Evolutionary conservation across 2,329 filamentous ascomycete species (phyloP).

Genomic region (Ophiostoma sp.): DNA sequence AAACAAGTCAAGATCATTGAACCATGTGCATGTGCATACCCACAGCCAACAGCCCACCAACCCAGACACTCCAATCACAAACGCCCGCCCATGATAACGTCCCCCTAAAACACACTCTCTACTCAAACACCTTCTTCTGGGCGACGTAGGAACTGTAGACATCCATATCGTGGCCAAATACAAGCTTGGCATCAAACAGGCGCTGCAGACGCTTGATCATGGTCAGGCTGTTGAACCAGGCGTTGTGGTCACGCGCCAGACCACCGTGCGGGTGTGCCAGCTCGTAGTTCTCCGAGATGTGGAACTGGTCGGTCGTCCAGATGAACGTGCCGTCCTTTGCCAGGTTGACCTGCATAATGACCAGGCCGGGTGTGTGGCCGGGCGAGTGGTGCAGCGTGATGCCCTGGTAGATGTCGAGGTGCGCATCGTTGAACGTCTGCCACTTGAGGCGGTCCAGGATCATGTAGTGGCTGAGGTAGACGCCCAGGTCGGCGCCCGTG

Average conservation of each 20-base stretch:
- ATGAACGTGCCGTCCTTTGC: slow-evolving; percentile 22
- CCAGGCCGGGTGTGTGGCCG: slow-evolving; percentile 22
- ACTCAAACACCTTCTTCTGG: slow-evolving; percentile 19
- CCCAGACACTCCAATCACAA: background rate
- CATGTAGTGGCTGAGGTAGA: slow-evolving; percentile 24
- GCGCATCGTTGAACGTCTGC: slow-evolving; percentile 22
- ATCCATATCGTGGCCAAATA: slow-evolving; percentile 21
- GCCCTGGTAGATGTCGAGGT: slow-evolving; percentile 22
- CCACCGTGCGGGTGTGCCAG: slow-evolving; percentile 22
- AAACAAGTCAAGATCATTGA: background rate
- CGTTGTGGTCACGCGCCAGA: slow-evolving; percentile 23
- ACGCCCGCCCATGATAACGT: background rate
- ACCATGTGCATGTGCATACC: background rate
- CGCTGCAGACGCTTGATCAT: slow-evolving; percentile 23
- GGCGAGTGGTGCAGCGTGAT: slow-evolving; percentile 24
- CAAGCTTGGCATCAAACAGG: slow-evolving; percentile 20
- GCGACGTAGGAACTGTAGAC: background rate
- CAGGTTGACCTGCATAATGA: slow-evolving; percentile 26
- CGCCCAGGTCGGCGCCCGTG: slow-evolving; percentile 22
- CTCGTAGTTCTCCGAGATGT: slow-evolving; percentile 24
- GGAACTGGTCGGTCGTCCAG: slow-evolving; percentile 26
- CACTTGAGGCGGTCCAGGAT: slow-evolving; percentile 22
- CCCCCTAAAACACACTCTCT: background rate
- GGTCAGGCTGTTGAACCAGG: slow-evolving; percentile 23
- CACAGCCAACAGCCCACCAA: background rate